Evolutionary conservation across 2,329 filamentous ascomycete species (phyloP), one percentile per base, ranked within the genome.

Genomic region (Lachnum nothofagi): DNA sequence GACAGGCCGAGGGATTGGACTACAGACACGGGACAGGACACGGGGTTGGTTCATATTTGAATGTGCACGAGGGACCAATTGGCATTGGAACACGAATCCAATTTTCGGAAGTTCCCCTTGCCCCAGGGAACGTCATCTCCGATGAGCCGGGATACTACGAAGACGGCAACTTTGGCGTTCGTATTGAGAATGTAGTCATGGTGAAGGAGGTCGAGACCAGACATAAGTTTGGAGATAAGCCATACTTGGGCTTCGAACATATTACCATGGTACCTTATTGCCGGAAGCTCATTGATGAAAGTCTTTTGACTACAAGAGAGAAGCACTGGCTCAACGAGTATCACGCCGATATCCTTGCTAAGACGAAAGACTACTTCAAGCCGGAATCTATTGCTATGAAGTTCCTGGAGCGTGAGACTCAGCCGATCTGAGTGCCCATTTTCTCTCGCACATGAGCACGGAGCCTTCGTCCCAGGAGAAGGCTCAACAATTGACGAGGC

Each of bases 111-210:
- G 91, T 97, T 5, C 79, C 93, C 0, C 76, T 98, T 24, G 81
- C 88, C 0, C 77, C 88, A n/a, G 93, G 93, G 38, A 96, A 98
- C 61, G 91, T 98, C 34, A 82, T 97, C 45, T 97, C 91, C 1
- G 90, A 96, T 62, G 90, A 98, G 68, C 93, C 93, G 1, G 93
- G 93, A 24, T 98, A 91, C 71, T 98, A 98, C 67, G 91, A 97
- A 68, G 93, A 98, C 61, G 91, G 90, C 41, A 82, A 83, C 33
- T 98, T 95, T 63, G 93, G 93, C 16, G 93, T 98, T 58, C 85
- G 93, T 16, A 96, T 96, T 62, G 93, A 98, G 70, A 98, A 98
- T 67, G 83, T 98, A 62, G 82, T 95, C 56, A 85, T 97, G 75
- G 89, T 94, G 24, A 85, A 80, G 57, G 90, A 96, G 66, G 85